These are phyloP conservation scores for Dictyostelium discoideum DNA, from an alignment of 78 protist genomes.

Conservation along the genomic window DNA sequence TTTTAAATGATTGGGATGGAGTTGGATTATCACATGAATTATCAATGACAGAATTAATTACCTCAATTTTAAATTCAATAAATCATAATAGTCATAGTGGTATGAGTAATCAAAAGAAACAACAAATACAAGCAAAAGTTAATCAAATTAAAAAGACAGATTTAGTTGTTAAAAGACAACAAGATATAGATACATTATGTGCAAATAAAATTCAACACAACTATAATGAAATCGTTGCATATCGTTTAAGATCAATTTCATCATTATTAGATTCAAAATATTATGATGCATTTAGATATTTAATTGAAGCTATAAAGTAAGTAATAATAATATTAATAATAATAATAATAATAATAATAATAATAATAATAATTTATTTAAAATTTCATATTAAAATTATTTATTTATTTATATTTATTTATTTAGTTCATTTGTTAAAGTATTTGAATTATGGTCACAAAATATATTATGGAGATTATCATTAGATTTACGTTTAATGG, in stretches of 20 bases:
- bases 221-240: not conserved
- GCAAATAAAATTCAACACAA: constrained; percentile 25
- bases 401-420: not conserved
- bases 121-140: not conserved
- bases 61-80: not conserved
- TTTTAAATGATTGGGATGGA: constrained; percentile 35
- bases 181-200: not conserved
- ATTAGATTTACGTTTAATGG: constrained; percentile 61
- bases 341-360: no score
- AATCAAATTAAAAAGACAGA: constrained; percentile 27
- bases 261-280: constrained; percentile 26
- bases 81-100: not conserved
- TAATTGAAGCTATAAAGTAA: constrained; percentile 50
- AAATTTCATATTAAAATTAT: no score
- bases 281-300: constrained; percentile 51
- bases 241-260: constrained; percentile 21
- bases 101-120: not conserved
- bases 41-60: constrained; percentile 28
- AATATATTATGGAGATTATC: constrained; percentile 29
- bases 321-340: not conserved
- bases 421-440: constrained; percentile 38
- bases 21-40: not conserved
- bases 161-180: not conserved
- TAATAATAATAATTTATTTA: no score
- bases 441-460: constrained; percentile 56